Evolutionary conservation across 192 early-diverging fungal species (phyloP).

Genomic region (Irineochytrium annulatum): DNA sequence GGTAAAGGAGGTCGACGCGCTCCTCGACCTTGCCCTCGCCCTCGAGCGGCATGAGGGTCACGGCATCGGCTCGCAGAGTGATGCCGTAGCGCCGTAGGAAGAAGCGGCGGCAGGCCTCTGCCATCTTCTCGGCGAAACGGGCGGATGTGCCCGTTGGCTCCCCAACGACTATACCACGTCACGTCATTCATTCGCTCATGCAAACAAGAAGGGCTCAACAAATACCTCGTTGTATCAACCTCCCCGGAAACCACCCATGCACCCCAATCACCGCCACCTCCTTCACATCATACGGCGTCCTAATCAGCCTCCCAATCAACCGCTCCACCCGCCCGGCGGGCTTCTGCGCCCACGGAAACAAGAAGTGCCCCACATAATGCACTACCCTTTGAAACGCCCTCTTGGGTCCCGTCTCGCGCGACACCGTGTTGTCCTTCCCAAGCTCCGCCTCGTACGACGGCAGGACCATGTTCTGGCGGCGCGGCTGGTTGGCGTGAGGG

Average conservation of each 20-base stretch:
- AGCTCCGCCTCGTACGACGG: conserved; percentile 34
- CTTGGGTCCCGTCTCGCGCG: conserved; percentile 14
- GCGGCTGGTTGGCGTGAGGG: neutral
- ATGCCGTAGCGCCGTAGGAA: conserved; percentile 36
- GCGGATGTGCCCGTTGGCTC: conserved; percentile 90
- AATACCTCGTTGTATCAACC: conserved; percentile 34
- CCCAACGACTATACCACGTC: conserved; percentile 72
- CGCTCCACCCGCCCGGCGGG: neutral
- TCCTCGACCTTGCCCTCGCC: conserved; percentile 90
- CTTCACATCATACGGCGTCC: conserved; percentile 42
- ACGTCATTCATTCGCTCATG: conserved; percentile 5
- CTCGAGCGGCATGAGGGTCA: conserved; percentile 80
- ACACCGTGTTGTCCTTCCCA: conserved; percentile 28
- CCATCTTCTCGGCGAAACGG: conserved; percentile 88
- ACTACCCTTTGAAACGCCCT: conserved; percentile 16
- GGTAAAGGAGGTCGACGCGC: conserved; percentile 77
- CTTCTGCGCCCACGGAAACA: conserved; percentile 6
- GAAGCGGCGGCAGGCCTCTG: conserved; percentile 45
- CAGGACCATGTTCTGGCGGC: conserved; percentile 26
- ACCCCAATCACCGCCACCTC: conserved; percentile 70
- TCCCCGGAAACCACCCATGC: conserved; percentile 62
- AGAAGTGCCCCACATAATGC: neutral
- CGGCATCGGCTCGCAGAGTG: conserved; percentile 29
- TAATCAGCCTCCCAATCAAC: conserved; percentile 18
- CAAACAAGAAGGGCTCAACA: neutral